Evolutionary conservation across 2,329 filamentous ascomycete species (phyloP), one percentile per base, ranked within the genome.

Genomic region (Verruconis gallopava): DNA sequence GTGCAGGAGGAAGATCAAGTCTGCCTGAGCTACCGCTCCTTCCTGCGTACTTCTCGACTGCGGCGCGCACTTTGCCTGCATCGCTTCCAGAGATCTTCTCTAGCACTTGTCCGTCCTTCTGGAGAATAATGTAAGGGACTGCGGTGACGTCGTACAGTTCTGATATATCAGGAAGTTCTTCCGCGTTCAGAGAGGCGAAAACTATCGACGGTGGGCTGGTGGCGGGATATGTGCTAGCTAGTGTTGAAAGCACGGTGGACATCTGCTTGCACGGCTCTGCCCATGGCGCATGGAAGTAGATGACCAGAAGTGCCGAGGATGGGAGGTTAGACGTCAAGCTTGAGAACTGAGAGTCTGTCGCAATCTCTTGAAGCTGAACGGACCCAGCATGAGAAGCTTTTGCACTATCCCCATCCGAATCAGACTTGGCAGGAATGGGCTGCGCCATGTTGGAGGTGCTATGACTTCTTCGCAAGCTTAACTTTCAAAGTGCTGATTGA

Each of bases 261-360:
- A 96, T 96, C 65, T 95, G 86, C 48, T 83, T 79, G 69, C 91
- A 96, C 36, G 91, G 91, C 46, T 86, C 86, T 21, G 91, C 91
- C 91, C 91, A 98, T 50, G 88, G 83, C 15, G 91, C 86, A 61
- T 96, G 83, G 71, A 98, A 98, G 60, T 88, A 95, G 57, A 93
- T 76, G 55, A 95, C 72, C 48, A 89, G 71, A 46, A 95, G 75
- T 13, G 82, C 76, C 13, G 78, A 73, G 2, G 79, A 57, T 9
- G 83, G 74, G 12, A 88, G 70, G 33, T 75, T 70, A 48, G 71
- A 68, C 48, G 84, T 67, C 56, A 81, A 72, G 50, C 75, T 65
- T 50, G 78, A 69, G 77, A 91, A 95, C 53, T 78, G 77, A 51
- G 72, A 66, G 54, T 85, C 76, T 52, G 73, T 77, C 52, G 76